Base-by-base conservation (phyloP, 768 basidiomycete species). In the Panaeolus papilionaceus region DNA sequence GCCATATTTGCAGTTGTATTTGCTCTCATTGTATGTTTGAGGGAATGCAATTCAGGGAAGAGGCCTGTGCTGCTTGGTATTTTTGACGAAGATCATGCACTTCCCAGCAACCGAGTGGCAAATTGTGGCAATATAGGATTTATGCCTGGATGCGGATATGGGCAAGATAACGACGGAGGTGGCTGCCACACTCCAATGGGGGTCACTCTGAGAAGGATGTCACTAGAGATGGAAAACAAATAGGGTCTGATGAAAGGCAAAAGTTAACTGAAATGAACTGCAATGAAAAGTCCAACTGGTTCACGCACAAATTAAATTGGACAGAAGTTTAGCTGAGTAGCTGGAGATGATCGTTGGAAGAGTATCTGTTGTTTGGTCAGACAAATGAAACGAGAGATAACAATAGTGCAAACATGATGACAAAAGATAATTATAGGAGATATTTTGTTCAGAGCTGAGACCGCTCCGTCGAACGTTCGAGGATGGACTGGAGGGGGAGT, bases 1-100 rank as follows among this genome's bases (percentile, higher is more conserved):
- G 20, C 54, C 54, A 58, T 58, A 58, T 58, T 58, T 58, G 54
- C 54, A 12, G 54, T 58, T 58, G 54, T 58, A 58, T 58, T 28
- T 58, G 33, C 11, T 28, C 33, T 37, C 54, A 58, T 58, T 58
- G 16, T 58, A 7, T 58, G 54, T 58, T 49, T 18, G 28, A 14
- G 26, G 26, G 28, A 58, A 58, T 33, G 28, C 11, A 58, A 58
- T 58, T 58, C 54, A 58, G 54, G 54, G 54, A 58, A 58, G 54
- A 28, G 54, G 54, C 28, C 11, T 28, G 26, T 58, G 33, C 33
- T 58, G 28, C 54, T 37, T 58, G 54, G 54, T 58, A 16, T 28
- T 9, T 58, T 58, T 58, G 26, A 8, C 11, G 28, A 58, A 58
- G 54, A 58, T 58, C 54, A 58, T 58, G 14, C 54, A 58, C 49